Base-by-base conservation (phyloP, 495 filamentous ascomycete species). In the Bacidia gigantensis region DNA sequence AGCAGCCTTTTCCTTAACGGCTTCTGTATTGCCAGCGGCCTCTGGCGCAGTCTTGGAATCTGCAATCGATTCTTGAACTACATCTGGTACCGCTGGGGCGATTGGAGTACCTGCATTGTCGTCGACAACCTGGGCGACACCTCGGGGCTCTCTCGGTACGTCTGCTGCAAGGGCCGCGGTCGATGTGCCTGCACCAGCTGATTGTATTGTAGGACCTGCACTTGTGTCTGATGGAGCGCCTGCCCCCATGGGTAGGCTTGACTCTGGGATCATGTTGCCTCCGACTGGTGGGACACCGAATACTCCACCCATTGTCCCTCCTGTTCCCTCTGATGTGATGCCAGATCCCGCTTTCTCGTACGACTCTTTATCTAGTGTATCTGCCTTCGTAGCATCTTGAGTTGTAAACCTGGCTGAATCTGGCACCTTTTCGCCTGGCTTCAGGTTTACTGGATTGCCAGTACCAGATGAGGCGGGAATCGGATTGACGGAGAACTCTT, bases 261-360 rank as follows among this genome's bases (percentile, higher is more conserved):
- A 92, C 67, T 95, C 87, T 10, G 88, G 88, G 56, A 92, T 90
- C 69, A 85, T 67, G 65, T 75, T 81, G 26, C 68, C 72, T 12
- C 74, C 70, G 35, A 82, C 65, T n/a, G 75, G 72, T 14, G 85
- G 82, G 39, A 88, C 66, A 29, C 71, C 67, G 46, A 83, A 81
- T 66, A 52, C 73, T 71, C 49, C 72, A 46, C 78, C 74, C 38
- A 72, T 68, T 11, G 60, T 58, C 45, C 70, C 72, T 26, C 67
- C 61, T 53, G 71, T 67, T 46, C 57, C 61, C 48, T 69, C 58
- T 35, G 72, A 67, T 26, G 67, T 73, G 42, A 71, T 62, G 24
- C 73, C 67, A 18, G 62, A 60, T 60, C 78, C 66, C 35, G 69
- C 79, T 58, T 81, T 81, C 61, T 95, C 82, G 63, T 96, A 95